Percentiles rank a stretch among this genome's conserved stretches.
Evolutionary conservation across 2,329 filamentous ascomycete genomes (phyloP).

Genomic region (Arthrobotrys pseudoclavata): DNA sequence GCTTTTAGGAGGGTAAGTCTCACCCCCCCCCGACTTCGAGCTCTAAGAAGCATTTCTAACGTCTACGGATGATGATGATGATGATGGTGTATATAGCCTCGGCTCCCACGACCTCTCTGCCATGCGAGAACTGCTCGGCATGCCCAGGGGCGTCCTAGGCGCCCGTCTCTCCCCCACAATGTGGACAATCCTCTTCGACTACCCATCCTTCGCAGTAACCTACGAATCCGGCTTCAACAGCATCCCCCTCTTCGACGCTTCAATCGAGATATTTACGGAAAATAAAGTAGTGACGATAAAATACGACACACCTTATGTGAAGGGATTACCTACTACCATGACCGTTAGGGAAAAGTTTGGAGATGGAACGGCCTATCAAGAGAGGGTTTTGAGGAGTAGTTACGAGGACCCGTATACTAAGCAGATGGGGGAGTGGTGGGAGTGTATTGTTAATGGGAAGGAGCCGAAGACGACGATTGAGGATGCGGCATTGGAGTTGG

Average conservation of each 20-base stretch:
- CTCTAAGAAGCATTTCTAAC: neutral
- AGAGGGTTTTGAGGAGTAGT: slow-evolving; percentile 67
- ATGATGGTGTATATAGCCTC: too few species aligned
- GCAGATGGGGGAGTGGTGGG: slow-evolving; percentile 66
- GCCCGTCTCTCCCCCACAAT: slow-evolving; percentile 68
- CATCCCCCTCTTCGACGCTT: slow-evolving; percentile 71
- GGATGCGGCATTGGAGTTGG: slow-evolving; percentile 64
- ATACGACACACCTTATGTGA: slow-evolving; percentile 74
- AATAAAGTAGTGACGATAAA: slow-evolving; percentile 71
- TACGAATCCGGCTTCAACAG: slow-evolving; percentile 73
- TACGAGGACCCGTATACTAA: slow-evolving; percentile 68
- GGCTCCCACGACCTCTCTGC: slow-evolving; percentile 72
- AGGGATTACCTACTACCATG: slow-evolving; percentile 71
- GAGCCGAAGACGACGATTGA: slow-evolving; percentile 64
- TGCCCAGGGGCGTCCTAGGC: slow-evolving; percentile 69
- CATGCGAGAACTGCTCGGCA: slow-evolving; percentile 71
- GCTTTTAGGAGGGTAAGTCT: slow-evolving; percentile 62
- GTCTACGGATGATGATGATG: neutral
- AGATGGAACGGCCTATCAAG: slow-evolving; percentile 66
- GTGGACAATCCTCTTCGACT: slow-evolving; percentile 69
- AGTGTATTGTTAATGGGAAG: slow-evolving; percentile 63
- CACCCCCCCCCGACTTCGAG: slow-evolving; percentile 34
- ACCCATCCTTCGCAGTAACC: slow-evolving; percentile 69
- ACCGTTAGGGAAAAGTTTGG: slow-evolving; percentile 68
- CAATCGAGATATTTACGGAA: slow-evolving; percentile 70